phyloP scores from a whole-genome alignment of 768 basidiomycete species.

The Trametes punicea region DNA sequence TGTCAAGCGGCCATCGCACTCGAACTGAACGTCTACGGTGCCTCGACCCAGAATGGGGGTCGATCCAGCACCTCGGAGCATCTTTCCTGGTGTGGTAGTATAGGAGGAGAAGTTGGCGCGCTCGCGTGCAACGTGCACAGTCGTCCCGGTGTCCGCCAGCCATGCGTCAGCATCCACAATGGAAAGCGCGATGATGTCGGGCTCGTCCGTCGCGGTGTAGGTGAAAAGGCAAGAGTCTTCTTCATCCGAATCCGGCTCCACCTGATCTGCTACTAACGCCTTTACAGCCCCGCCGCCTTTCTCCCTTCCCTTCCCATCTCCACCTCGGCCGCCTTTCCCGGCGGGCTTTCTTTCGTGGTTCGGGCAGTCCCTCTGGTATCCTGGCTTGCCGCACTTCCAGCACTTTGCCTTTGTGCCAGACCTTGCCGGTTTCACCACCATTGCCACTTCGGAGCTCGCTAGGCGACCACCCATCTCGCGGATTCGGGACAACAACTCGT shows the following conservation, averaged over 20 bases:
- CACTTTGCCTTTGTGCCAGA: background rate
- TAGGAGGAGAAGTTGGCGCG: constrained; percentile 10
- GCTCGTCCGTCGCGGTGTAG: background rate
- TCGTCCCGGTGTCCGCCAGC: constrained; percentile 18
- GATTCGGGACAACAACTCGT: background rate
- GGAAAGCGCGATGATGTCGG: constrained; percentile 5
- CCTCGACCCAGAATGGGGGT: constrained; percentile 18
- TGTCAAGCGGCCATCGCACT: background rate
- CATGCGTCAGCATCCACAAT: constrained; percentile 3
- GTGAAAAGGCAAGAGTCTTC: constrained; percentile 3
- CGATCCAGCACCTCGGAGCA: constrained; percentile 13
- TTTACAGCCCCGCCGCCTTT: background rate
- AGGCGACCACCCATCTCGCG: background rate
- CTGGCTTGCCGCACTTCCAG: constrained; percentile 10
- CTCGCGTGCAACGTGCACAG: constrained; percentile 14
- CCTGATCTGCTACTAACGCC: background rate
- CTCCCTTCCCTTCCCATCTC: background rate
- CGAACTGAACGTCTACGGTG: constrained; percentile 2
- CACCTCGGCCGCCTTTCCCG: background rate
- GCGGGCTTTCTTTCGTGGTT: background rate
- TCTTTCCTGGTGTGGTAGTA: background rate
- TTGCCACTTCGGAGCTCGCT: background rate
- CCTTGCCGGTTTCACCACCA: background rate
- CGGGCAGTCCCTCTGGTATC: constrained; percentile 7
- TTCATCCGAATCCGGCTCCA: background rate